A percentile compares a stretch with the other conserved stretches of the same genome.
Evolutionary conservation across 2,329 filamentous ascomycete genomes (phyloP).

Genomic region (Apiospora hydei): DNA sequence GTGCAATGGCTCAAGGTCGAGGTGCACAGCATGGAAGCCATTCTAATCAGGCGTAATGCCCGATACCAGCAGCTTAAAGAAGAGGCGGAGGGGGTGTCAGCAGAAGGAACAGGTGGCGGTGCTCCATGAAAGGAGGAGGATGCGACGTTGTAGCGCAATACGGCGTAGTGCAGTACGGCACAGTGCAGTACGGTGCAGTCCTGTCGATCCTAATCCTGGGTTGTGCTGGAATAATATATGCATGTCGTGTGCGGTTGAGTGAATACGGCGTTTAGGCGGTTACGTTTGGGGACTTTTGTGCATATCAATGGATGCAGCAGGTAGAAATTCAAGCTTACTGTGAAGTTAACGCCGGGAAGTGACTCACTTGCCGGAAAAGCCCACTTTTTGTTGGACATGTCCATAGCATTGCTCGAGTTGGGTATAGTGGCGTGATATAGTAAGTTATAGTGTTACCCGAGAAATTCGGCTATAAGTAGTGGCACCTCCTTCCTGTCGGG

Average conservation of each 20-base stretch:
- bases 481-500: background rate
- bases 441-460: background rate
- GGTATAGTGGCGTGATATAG: background rate
- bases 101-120: background rate
- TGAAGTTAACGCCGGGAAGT: background rate
- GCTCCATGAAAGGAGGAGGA: no score
- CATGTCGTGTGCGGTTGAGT: background rate
- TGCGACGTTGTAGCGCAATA: background rate
- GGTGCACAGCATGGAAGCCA: background rate
- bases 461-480: background rate
- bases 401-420: background rate
- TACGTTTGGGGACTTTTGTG: no score
- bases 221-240: background rate
- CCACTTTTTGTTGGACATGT: background rate
- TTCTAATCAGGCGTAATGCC: background rate
- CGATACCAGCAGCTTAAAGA: background rate
- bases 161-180: background rate
- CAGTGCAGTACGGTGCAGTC: no score
- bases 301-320: no score
- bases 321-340: background rate
- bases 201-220: background rate
- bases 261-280: background rate
- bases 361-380: background rate
- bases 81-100: background rate
- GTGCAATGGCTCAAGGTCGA: background rate